These are phyloP conservation scores for Serendipita vermifera DNA, from an alignment of 768 basidiomycete genomes.

Conservation along the genomic window DNA sequence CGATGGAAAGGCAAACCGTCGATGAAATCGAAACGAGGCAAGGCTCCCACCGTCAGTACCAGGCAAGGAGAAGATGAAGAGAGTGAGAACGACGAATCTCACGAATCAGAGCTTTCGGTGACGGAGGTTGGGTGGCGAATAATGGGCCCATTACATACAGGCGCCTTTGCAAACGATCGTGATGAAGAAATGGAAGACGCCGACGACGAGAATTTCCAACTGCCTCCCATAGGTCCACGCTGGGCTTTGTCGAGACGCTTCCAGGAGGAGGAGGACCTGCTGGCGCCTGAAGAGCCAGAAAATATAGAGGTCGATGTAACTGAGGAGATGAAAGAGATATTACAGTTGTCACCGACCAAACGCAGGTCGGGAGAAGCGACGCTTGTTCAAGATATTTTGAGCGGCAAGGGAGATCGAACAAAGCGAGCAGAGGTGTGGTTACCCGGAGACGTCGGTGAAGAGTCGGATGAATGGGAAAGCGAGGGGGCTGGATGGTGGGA, in stretches of 20 bases:
- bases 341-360: background rate
- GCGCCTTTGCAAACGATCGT: background rate
- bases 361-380: background rate
- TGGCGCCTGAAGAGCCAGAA: background rate
- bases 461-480: slow-evolving; percentile 5
- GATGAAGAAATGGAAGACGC: background rate
- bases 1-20: background rate
- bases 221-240: background rate
- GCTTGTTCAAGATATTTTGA: background rate
- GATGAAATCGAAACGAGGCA: background rate
- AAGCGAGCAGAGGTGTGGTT: background rate
- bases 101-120: background rate
- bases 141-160: background rate
- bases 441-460: background rate
- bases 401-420: background rate
- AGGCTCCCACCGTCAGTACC: background rate
- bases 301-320: background rate
- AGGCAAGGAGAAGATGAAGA: background rate
- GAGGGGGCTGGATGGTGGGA: slow-evolving; percentile 7
- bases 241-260: background rate
- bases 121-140: background rate
- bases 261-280: background rate
- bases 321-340: background rate
- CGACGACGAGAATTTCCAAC: background rate
- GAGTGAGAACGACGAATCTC: background rate